phyloP scores from a whole-genome alignment of 2,329 filamentous ascomycete species.

The Ophiosphaerella korrae region DNA sequence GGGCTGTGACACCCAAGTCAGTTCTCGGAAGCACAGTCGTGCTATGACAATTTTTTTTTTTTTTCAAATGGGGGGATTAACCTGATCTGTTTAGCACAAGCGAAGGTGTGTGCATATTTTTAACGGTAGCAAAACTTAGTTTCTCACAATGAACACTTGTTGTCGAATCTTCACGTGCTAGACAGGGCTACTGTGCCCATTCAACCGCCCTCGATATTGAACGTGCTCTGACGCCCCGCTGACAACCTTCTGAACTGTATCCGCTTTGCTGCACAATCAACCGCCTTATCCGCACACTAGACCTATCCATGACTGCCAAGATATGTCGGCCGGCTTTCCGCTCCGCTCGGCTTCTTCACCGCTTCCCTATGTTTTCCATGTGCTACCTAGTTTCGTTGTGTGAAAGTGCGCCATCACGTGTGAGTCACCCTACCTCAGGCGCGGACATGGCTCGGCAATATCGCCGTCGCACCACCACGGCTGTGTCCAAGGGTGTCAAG shows the following conservation, averaged over 20 bases:
- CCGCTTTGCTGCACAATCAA: not conserved
- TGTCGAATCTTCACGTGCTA: not conserved
- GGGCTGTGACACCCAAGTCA: conserved; percentile 19
- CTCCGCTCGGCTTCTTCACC: conserved; percentile 1
- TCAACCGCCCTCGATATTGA: not conserved
- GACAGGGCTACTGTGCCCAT: not conserved
- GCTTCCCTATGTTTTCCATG: not conserved
- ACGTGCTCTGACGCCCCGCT: not conserved
- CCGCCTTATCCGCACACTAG: not conserved
- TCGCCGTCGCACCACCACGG: too few relatives aligned
- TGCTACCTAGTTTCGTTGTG: not conserved
- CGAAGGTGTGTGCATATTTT: too few relatives aligned
- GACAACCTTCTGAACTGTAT: not conserved
- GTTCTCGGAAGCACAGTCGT: conserved; percentile 11
- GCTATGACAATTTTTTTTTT: not conserved
- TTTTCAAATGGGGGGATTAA: not conserved
- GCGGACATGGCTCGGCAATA: not conserved
- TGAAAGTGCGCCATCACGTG: not conserved
- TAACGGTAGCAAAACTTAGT: too few relatives aligned
- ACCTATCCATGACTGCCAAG: not conserved
- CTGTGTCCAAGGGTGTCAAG: too few relatives aligned
- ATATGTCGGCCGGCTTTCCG: not conserved
- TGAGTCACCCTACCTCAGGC: not conserved
- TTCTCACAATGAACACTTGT: too few relatives aligned
- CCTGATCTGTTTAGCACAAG: too few relatives aligned